Evolutionary conservation across 2,329 filamentous ascomycete species (phyloP).

Genomic region (Penicillium thymicola): DNA sequence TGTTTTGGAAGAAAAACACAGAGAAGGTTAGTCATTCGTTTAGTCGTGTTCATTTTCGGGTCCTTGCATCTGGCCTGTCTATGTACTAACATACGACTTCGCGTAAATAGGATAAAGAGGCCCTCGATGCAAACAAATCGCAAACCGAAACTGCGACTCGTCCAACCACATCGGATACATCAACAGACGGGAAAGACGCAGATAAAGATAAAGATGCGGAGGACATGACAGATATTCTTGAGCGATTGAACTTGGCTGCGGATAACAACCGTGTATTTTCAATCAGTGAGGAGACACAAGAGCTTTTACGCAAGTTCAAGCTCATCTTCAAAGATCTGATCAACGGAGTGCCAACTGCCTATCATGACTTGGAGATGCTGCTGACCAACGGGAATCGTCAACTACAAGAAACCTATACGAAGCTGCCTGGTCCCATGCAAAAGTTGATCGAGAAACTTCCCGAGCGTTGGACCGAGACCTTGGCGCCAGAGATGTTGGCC

Average conservation of each 20-base stretch:
- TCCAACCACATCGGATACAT: slow-evolving; percentile 15
- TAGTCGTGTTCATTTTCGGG: neutral
- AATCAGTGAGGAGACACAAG: slow-evolving; percentile 77
- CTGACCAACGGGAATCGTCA: slow-evolving; percentile 62
- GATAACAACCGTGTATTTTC: slow-evolving; percentile 83
- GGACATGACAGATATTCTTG: slow-evolving; percentile 75
- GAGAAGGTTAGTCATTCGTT: slow-evolving; percentile 24
- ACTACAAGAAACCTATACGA: slow-evolving; percentile 60
- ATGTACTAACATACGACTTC: neutral
- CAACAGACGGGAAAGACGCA: slow-evolving; percentile 35
- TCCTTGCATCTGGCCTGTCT: neutral
- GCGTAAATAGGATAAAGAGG: slow-evolving; percentile 9
- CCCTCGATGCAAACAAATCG: neutral
- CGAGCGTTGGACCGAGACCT: slow-evolving; percentile 69
- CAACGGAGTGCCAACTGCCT: slow-evolving; percentile 89
- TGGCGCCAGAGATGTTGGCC: slow-evolving; percentile 80
- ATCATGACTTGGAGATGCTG: slow-evolving; percentile 75
- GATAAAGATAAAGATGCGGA: slow-evolving; percentile 63
- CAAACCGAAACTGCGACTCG: slow-evolving; percentile 4
- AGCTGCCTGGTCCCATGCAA: slow-evolving; percentile 74
- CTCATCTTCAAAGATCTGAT: slow-evolving; percentile 87
- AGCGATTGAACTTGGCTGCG: slow-evolving; percentile 77
- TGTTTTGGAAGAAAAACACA: slow-evolving; percentile 39
- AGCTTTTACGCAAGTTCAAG: slow-evolving; percentile 79
- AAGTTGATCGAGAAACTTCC: slow-evolving; percentile 83